These are phyloP conservation scores for Aspergillus spinulosporus DNA, from an alignment of 2,329 filamentous ascomycete species.

Conservation along the genomic window DNA sequence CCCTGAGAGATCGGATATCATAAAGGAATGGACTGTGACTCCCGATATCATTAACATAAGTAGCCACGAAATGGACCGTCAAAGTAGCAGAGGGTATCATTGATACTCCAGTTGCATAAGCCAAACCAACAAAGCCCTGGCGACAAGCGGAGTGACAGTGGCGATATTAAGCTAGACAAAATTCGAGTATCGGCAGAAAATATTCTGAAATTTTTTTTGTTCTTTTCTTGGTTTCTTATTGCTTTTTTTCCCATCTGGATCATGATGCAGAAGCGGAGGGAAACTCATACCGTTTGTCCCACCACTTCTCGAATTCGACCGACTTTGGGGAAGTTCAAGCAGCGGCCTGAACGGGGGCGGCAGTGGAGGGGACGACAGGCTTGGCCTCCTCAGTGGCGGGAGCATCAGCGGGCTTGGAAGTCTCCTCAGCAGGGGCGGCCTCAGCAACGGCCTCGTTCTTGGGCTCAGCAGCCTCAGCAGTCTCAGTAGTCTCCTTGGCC, in stretches of 20 bases:
- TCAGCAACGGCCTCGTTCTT: constrained; percentile 28
- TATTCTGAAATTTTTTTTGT: constrained; percentile 5
- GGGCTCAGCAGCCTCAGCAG: constrained; percentile 29
- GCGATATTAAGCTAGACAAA: constrained; percentile 19
- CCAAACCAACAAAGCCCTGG: constrained; percentile 9
- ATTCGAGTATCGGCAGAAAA: constrained; percentile 9
- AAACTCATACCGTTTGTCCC: constrained; percentile 37
- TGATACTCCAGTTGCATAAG: constrained; percentile 25
- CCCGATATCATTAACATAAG: constrained; percentile 21
- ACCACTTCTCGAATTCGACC: constrained; percentile 46
- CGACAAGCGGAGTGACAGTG: constrained; percentile 30
- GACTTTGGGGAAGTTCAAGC: constrained; percentile 41
- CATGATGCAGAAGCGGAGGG: constrained; percentile 27
- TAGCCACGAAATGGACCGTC: constrained; percentile 27
- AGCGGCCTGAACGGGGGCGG: constrained; percentile 45
- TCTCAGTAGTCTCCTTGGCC: constrained; percentile 20
- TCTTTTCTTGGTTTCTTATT: constrained; percentile 19
- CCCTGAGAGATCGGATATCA: constrained; percentile 36
- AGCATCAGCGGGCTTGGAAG: constrained; percentile 29
- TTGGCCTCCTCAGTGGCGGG: constrained; percentile 33
- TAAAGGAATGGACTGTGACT: constrained; percentile 35
- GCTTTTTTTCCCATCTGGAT: constrained; percentile 20
- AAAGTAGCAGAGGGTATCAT: constrained; percentile 35
- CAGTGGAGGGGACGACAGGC: constrained; percentile 34
- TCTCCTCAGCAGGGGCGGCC: constrained; percentile 31